Percentiles rank a stretch among this genome's conserved stretches.
These are phyloP conservation scores for Fusarium pilosicola DNA, from an alignment of 2,329 filamentous ascomycete species.

Conservation along the genomic window DNA sequence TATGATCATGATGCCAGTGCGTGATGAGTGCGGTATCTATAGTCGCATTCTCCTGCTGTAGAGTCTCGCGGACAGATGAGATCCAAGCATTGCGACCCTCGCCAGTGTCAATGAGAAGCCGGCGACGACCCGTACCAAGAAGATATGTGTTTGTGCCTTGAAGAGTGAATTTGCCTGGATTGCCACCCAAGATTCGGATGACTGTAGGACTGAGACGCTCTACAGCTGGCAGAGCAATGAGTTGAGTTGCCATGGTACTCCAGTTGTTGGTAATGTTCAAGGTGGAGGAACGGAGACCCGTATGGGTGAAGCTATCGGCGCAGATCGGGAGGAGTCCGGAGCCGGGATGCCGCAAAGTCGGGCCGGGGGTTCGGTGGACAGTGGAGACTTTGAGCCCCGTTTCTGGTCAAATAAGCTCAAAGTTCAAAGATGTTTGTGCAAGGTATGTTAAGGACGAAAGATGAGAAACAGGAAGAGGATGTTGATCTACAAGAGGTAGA, in stretches of 20 bases:
- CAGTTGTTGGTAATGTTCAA: neutral
- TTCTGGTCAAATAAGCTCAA: neutral
- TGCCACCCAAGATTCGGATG: conserved; percentile 87
- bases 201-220: conserved; percentile 81
- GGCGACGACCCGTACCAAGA: conserved; percentile 75
- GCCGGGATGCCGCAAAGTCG: conserved; percentile 19
- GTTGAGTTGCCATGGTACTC: conserved; percentile 66
- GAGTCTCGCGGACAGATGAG: conserved; percentile 68
- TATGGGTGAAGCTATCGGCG: neutral
- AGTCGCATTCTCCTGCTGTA: conserved; percentile 74
- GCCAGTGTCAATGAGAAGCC: conserved; percentile 90
- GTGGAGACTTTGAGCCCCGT: conserved; percentile 15
- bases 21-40: conserved; percentile 81
- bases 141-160: conserved; percentile 96
- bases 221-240: conserved; percentile 75
- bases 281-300: neutral
- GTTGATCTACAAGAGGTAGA: neutral
- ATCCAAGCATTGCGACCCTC: conserved; percentile 83
- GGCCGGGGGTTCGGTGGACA: conserved; percentile 9
- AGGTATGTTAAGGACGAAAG: neutral
- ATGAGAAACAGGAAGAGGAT: neutral
- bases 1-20: conserved; percentile 93
- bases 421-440: neutral
- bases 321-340: conserved; percentile 28
- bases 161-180: conserved; percentile 83